Base-by-base conservation (phyloP, 495 filamentous ascomycete species). In the Aspergillus diversus region DNA sequence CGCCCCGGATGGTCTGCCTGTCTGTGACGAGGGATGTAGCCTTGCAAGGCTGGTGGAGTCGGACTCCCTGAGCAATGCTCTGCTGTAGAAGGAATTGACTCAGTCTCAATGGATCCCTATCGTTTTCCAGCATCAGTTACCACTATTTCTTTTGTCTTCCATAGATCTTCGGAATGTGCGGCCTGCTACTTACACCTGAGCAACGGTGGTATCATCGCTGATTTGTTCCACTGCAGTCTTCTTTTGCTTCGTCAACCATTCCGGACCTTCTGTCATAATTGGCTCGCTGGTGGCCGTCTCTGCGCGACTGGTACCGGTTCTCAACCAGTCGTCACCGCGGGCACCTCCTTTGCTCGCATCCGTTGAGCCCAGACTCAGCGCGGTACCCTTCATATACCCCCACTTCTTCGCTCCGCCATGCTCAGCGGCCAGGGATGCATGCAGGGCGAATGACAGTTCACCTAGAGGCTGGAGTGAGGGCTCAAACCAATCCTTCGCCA, bases 401-500 rank as follows among this genome's bases (percentile, higher is more conserved):
- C 91, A 95, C 66, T 76, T 85, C 64, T 80, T 71, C 9, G 69
- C 67, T 1, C 91, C 91, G 64, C 77, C 75, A 46, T 91, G 64
- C 52, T 85, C 71, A 39, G 84, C 81, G 5, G 91, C 90, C 0
- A 91, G 78, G 31, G 80, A 65, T 47, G 78, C 79, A 70, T 94
- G 91, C 21, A 91, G 79, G 9, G 83, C 81, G 73, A 91, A 95
- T 39, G 87, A 89, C 31, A 93, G 77, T 4, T 76, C 79, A 17
- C 87, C 91, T 0, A 93, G 77, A 0, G 80, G 73, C 0, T 83
- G 80, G 0, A 87, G 66, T 1, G 82, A 69, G 2, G 81, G 71
- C 1, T 71, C 74, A 65, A 89, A 90, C 89, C 90, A 95, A 66
- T 93, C 89, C 55, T 81, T 81, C 1, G 91, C 90, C 5, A 93